A percentile compares a stretch with the other conserved stretches of the same genome.
Evolutionary conservation across 31 red algal species (phyloP).

Genomic region (Bonnemaisonia californica): DNA sequence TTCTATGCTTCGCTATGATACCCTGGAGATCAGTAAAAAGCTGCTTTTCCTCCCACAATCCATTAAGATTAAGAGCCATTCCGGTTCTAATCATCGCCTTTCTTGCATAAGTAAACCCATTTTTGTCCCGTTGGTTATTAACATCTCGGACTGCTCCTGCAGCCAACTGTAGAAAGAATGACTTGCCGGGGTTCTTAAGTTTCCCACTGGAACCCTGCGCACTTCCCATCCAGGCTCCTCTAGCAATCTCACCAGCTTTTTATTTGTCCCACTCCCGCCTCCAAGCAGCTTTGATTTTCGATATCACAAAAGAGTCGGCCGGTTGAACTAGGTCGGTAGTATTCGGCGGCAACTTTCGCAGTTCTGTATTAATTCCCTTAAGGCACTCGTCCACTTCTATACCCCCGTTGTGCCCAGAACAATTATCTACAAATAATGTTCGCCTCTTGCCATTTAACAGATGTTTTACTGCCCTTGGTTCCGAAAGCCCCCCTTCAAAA

Average conservation of each 20-base stretch:
- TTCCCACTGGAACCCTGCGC: too few relatives aligned
- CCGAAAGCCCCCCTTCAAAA: too few relatives aligned
- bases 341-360: slow-evolving; percentile 12
- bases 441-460: too few relatives aligned
- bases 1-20: not conserved
- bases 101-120: too few relatives aligned
- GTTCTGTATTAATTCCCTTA: not conserved
- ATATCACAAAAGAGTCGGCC: slow-evolving; percentile 12
- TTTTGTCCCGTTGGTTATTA: not conserved
- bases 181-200: not conserved
- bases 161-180: slow-evolving; percentile 2
- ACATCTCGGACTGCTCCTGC: not conserved
- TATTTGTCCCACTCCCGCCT: slow-evolving; percentile 6
- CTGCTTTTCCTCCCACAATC: too few relatives aligned
- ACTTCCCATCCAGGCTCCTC: not conserved
- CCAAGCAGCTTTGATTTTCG: slow-evolving; percentile 16
- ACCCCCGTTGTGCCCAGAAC: not conserved
- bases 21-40: not conserved
- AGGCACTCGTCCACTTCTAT: not conserved
- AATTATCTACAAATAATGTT: slow-evolving; percentile 23
- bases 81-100: slow-evolving; percentile 6
- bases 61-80: too few relatives aligned
- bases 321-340: slow-evolving; percentile 8
- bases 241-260: not conserved
- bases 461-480: too few relatives aligned